Evolutionary conservation across 305 asterid species (phyloP), one percentile per base, ranked within the genome.

Genomic region (Striga hermonthica): DNA sequence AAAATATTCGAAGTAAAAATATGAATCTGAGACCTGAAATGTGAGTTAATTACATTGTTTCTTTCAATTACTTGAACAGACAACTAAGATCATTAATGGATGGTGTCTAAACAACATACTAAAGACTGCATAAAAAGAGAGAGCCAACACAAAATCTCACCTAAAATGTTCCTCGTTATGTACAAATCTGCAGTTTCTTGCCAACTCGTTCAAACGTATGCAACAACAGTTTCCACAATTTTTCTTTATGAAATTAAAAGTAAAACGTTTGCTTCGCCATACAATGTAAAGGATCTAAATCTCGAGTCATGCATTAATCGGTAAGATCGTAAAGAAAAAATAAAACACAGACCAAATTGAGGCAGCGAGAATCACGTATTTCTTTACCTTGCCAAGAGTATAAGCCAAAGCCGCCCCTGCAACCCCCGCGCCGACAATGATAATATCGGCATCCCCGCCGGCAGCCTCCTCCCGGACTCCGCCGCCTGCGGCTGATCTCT

Each of bases 391-490:
- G 52, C 79, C 85, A 28, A 86, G 95, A 12, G 95, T 82, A 65
- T 73, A 71, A 57, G 95, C 90, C 56, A 87, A 73, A 45, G 95
- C 95, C 5, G 91, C 83, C 16, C 91, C 95, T 0, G 91, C 89
- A 60, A 86, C 91, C 1, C 95, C 95, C 50, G 95, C 95, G n/a
- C 95, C 95, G 43, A 84, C 95, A 31, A 84, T 74, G 60, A 87
- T 75, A 72, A 87, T 57, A 62, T 87, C 89, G 1, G 81, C 69
- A 5, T 71, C 31, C 31, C 31, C 74, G 10, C 72, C 78, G 9
- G 66, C 76, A 16, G 10, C 36, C 15, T 72, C 77, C 62, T 37
- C 16, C 36, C 37, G 54, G 34, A 12, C 60, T 14, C 63, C 78
- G 7, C 57, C 75, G 55, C 16, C 68, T 0, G 60, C 66, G 38